A percentile compares a stretch with the other conserved stretches of the same genome.
Conservation (phyloP, 371 early-diverging fungal species). For the Syncephalastrum monosporum region DNA sequence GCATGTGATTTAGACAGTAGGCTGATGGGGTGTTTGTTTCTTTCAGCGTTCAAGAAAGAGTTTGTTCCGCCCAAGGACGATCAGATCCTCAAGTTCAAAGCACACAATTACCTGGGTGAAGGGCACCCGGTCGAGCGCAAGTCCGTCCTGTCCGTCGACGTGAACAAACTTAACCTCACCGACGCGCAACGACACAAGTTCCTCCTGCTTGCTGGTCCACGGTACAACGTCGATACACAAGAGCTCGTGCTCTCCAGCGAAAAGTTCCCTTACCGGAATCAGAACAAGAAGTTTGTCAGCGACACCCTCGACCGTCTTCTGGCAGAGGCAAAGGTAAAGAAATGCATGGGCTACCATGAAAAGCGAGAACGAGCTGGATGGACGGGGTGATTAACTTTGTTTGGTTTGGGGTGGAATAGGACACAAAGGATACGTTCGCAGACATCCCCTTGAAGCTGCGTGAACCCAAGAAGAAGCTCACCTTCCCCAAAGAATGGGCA, state of each 20-base stretch:
- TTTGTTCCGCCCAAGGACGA: conserved; percentile 54
- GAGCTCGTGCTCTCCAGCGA: conserved; percentile 62
- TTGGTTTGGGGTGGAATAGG: conserved; percentile 15
- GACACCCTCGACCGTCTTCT: conserved; percentile 58
- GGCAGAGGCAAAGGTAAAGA: conserved; percentile 54
- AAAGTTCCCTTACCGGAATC: conserved; percentile 60
- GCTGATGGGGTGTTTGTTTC: too few species aligned
- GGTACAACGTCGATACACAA: conserved; percentile 56
- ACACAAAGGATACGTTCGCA: conserved; percentile 51
- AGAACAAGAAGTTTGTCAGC: conserved; percentile 67
- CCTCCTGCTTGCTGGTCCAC: conserved; percentile 57
- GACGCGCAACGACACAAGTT: conserved; percentile 57
- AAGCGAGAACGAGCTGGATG: too few species aligned
- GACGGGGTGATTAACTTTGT: too few species aligned
- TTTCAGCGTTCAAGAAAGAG: conserved; percentile 53
- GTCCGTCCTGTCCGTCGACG: conserved; percentile 57
- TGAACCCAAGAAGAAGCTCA: conserved; percentile 54
- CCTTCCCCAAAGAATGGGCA: conserved; percentile 70
- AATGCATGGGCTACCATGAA: too few species aligned
- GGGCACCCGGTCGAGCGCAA: conserved; percentile 63
- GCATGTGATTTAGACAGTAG: too few species aligned
- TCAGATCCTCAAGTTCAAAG: conserved; percentile 60
- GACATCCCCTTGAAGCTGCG: conserved; percentile 63
- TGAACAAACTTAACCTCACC: conserved; percentile 48
- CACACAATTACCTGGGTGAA: conserved; percentile 60